Base-by-base conservation (phyloP, 495 filamentous ascomycete species). In the Penicillium atrosanguineum region DNA sequence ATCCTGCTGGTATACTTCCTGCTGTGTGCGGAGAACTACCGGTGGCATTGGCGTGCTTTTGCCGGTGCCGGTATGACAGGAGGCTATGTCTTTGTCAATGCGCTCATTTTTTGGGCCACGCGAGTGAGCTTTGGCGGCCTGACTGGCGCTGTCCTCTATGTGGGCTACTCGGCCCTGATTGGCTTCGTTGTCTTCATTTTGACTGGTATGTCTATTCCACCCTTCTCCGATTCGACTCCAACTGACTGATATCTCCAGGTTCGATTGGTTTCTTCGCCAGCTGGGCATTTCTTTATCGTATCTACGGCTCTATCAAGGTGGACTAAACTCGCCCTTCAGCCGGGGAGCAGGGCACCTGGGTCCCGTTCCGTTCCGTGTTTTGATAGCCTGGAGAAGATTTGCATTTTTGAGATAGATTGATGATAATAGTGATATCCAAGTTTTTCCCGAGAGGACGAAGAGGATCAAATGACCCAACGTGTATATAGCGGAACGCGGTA, bases 21-120 rank as follows among this genome's bases (percentile, higher is more conserved):
- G 50, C 85, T 98, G 16, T 97, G 91, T 64, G 84, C 88, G 3
- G 94, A 98, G 76, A 93, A 98, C 73, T 98, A 97, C 67, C 89
- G 95, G 64, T 98, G 94, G 94, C 94, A 97, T 64, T 98, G 94
- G 94, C 83, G 94, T 39, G 84, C 89, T 12, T 98, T 98, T 76
- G 76, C 85, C 31, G 90, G 88, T 1, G 91, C 91, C 0, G 94
- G 94, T 31, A 89, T 88, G 62, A 91, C 87, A 37, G 91, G 91
- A 2, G 80, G 78, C 29, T 98, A 97, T 64, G 90, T 98, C 49
- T 97, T 97, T 67, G 68, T 87, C 7, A 91, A 95, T 61, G 89
- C 90, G 3, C 64, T 97, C 49, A 73, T 96, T 47, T 97, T 96
- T 72, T 92, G 93, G 86, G 74, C 88, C 11, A 89, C 85, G 60